Conservation (phyloP, 2,329 filamentous ascomycete genomes). For the Fusarium pininemorale region DNA sequence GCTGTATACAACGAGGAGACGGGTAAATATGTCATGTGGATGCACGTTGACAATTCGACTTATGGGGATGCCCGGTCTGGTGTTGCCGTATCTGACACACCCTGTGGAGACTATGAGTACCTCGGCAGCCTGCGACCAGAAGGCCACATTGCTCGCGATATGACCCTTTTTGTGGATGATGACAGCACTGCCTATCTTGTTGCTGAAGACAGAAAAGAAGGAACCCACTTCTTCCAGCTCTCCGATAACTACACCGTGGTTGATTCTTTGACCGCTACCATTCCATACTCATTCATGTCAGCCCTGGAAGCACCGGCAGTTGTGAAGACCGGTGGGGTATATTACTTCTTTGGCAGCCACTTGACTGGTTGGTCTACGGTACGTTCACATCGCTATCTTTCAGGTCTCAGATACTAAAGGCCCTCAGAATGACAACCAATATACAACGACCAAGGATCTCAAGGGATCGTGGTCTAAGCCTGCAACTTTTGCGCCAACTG, state of each 20-base stretch:
- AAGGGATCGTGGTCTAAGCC: neutral
- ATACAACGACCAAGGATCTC: neutral
- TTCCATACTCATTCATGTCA: neutral
- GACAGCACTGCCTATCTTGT: neutral
- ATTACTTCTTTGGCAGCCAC: neutral
- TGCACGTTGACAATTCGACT: slow-evolving; percentile 70
- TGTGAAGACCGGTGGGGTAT: neutral
- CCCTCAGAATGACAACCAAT: neutral
- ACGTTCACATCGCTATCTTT: neutral
- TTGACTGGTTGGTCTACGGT: neutral
- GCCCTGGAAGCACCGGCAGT: neutral
- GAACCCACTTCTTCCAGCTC: neutral
- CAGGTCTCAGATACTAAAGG: neutral
- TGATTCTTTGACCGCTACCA: neutral
- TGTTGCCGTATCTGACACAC: slow-evolving; percentile 55
- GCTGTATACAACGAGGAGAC: slow-evolving; percentile 72
- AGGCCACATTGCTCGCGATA: neutral
- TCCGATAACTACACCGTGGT: neutral
- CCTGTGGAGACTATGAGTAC: neutral
- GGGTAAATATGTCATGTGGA: slow-evolving; percentile 70
- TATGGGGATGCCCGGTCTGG: slow-evolving; percentile 73
- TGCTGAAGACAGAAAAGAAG: neutral
- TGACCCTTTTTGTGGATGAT: neutral
- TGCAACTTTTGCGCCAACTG: neutral
- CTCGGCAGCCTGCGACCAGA: neutral